A percentile compares a stretch with the other conserved stretches of the same genome.
phyloP scores from a whole-genome alignment of 345 rosid genomes.

The Populus pruinosa region DNA sequence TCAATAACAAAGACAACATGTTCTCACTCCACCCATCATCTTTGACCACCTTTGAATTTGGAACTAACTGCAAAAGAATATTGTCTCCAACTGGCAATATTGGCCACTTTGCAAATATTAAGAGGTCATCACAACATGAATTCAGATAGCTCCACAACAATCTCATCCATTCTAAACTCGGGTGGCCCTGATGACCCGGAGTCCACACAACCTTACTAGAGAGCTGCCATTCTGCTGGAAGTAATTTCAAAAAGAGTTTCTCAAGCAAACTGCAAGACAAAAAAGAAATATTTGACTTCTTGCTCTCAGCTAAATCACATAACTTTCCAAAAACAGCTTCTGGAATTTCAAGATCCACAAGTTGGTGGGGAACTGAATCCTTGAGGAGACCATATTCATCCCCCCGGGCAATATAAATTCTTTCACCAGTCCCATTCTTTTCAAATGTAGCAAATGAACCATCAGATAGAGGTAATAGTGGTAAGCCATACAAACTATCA shows the following conservation, averaged over 20 bases:
- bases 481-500: slow-evolving; percentile 64
- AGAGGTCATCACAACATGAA: slow-evolving; percentile 74
- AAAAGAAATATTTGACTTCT: slow-evolving; percentile 65
- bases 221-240: slow-evolving; percentile 85
- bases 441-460: slow-evolving; percentile 73
- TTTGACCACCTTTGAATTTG: slow-evolving; percentile 67
- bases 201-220: slow-evolving; percentile 67
- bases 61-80: slow-evolving; percentile 61
- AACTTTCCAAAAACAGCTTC: slow-evolving; percentile 60
- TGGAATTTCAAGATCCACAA: slow-evolving; percentile 62
- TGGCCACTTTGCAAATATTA: slow-evolving; percentile 88
- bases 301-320: slow-evolving; percentile 65
- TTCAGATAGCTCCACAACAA: slow-evolving; percentile 76
- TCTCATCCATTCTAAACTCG: slow-evolving; percentile 72
- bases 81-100: slow-evolving; percentile 77
- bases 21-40: slow-evolving; percentile 96
- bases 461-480: slow-evolving; percentile 81
- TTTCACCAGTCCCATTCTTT: slow-evolving; percentile 70
- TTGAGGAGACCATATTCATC: slow-evolving; percentile 75
- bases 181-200: slow-evolving; percentile 79
- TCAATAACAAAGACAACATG: slow-evolving; percentile 76
- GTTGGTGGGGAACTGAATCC: slow-evolving; percentile 74
- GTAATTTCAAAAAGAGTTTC: slow-evolving; percentile 74
- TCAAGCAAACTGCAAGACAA: slow-evolving; percentile 81
- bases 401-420: slow-evolving; percentile 67